Evolutionary conservation across 495 filamentous ascomycete species (phyloP), one percentile per base, ranked within the genome.

Genomic region (Chaetomium tenue): DNA sequence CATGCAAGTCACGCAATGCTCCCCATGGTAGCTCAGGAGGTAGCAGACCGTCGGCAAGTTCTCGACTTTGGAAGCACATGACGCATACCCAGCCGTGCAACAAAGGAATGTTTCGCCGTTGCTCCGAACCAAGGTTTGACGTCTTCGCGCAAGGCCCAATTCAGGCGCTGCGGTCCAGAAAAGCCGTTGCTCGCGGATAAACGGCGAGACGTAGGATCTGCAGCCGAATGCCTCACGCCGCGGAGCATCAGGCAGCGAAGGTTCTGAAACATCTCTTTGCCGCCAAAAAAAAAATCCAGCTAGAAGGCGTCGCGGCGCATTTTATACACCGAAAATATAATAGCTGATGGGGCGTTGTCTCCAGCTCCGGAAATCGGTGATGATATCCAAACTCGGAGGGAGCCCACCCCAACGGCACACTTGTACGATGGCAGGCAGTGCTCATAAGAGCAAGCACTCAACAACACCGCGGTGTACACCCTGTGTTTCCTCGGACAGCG

Each of bases 401-500:
- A 30, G 22, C 26, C 16, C 18, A 20, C 46, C 46, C 46, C 8
- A n/a, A 50, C n/a, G 18, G n/a, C 20, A 15, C 51, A 30, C 47
- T 42, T 58, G 28, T 15, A 28, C 53, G 20, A 16, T 42, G 42
- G 9, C 58, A 16, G 18, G 9, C 20, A 8, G 3, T 47, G 3
- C 20, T 75, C 67, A 74, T 16, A 66, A 54, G 20, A 82, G 68
- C 7, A 67, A 59, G 47, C 80, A 82, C n/a, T 71, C 70, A 50
- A 86, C 80, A 16, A 84, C 81, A 20, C 78, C 82, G 26, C 83
- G 75, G 40, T 79, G 76, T n/a, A 89, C 80, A 57, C 87, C 86
- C 58, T 86, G 74, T 16, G 77, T 81, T 65, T 86, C 84, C 71
- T 92, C 86, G 72, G 87, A 80, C 40, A 93, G 76, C 42, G 84